A percentile compares a stretch with the other conserved stretches of the same genome.
These are phyloP conservation scores for Digitaria exilis DNA, from an alignment of 202 grass and related monocot species.

Conservation along the genomic window DNA sequence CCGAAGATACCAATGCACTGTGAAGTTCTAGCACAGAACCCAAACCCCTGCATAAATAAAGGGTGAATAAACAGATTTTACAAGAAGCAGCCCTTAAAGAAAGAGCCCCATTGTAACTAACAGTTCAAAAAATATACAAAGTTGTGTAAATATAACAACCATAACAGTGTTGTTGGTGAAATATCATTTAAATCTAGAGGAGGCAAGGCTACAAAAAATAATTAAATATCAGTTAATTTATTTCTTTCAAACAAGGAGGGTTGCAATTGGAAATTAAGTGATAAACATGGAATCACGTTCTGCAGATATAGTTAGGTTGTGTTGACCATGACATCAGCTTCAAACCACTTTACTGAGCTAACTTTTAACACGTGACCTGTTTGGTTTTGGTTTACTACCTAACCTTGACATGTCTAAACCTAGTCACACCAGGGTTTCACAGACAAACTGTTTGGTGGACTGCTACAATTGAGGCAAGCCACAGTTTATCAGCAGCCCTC, in stretches of 20 bases:
- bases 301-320: neutral
- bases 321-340: neutral
- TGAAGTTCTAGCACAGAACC: conserved; percentile 65
- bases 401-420: neutral
- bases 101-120: no score
- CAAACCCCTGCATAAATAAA: conserved; percentile 64
- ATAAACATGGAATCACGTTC: neutral
- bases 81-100: conserved; percentile 4
- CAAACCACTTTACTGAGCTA: conserved; percentile 18
- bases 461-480: neutral
- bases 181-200: conserved; percentile 11
- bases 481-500: neutral
- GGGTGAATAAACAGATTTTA: conserved; percentile 24
- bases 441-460: neutral
- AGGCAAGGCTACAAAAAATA: neutral
- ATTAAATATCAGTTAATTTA: neutral
- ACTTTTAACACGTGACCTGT: neutral
- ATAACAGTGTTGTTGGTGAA: neutral
- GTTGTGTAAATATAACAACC: no score
- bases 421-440: neutral
- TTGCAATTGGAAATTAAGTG: no score
- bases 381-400: neutral
- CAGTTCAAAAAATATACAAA: no score
- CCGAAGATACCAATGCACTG: conserved; percentile 59
- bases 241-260: neutral